Evolutionary conservation across 768 basidiomycete species (phyloP), one percentile per base, ranked within the genome.

Genomic region (Lyophyllum shimeji): DNA sequence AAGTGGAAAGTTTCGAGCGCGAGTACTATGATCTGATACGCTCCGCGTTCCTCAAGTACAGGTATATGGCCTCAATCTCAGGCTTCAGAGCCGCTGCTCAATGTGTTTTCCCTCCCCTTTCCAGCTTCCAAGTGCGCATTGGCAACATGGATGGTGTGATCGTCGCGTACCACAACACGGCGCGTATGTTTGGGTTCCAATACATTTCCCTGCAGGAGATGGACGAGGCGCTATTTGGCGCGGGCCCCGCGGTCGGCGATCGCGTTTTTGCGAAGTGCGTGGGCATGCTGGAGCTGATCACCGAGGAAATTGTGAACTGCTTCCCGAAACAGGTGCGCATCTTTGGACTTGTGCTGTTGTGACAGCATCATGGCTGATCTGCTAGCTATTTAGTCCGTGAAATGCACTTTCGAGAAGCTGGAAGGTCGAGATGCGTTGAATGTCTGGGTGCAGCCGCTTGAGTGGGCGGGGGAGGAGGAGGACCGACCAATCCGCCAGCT

Each of bases 101-200:
- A 39, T 21, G 43, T 13, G 34, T 13, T 37, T 52, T 46, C 4
- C 29, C 5, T 45, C 37, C 31, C n/a, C 27, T 31, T 23, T 40
- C n/a, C 57, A 94, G 92, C 60, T 89, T 98, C 75, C 96, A 99
- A 78, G 95, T 83, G 1, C 87, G 96, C 4, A 98, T 99, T 58
- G 96, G 96, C 8, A 85, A 88, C 66, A 98, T 98, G 96, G 95
- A 97, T 65, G 96, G 96, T 15, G 88, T 98, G 7, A 78, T 94
- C 56, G 84, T 93, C 37, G 86, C 92, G 20, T 93, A 90, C 65
- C 91, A 93, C 65, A 97, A 96, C 59, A 95, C 92, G 0, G 82
- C 83, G 7, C 80, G 82, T 17, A 82, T 97, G 48, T 94, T 94
- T 63, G 96, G 96, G 0, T 98, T 98, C 76, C 93, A 98, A 69